Evolutionary conservation across 2,329 filamentous ascomycete genomes (phyloP).

Genomic region (Cordyceps pruinosa): DNA sequence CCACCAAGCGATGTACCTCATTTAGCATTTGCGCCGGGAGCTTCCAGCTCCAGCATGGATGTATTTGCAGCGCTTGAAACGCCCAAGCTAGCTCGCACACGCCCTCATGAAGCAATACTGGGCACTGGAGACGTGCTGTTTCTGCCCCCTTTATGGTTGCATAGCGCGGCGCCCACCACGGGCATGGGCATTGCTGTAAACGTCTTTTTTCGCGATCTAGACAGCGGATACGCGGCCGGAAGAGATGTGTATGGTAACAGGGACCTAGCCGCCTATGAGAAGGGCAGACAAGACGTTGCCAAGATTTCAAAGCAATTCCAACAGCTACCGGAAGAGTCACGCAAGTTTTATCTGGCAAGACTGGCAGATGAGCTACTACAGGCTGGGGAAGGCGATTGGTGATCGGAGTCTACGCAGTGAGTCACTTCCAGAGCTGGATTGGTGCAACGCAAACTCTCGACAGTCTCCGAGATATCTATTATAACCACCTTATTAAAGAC

Average conservation of each 20-base stretch:
- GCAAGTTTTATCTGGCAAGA: constrained; percentile 68
- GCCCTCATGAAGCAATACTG: constrained; percentile 61
- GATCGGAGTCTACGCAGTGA: too few species aligned
- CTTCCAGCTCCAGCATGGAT: constrained; percentile 72
- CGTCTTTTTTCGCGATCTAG: constrained; percentile 73
- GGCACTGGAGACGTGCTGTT: constrained; percentile 70
- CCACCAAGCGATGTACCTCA: constrained; percentile 67
- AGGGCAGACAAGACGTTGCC: constrained; percentile 64
- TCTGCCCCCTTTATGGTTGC: constrained; percentile 77
- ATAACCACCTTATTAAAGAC: neutral
- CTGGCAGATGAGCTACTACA: constrained; percentile 58
- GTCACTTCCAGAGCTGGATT: too few species aligned
- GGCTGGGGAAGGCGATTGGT: constrained; percentile 16
- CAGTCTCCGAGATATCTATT: neutral
- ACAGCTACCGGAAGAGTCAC: constrained; percentile 56
- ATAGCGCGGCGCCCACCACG: constrained; percentile 58
- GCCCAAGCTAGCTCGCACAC: constrained; percentile 38
- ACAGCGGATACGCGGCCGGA: constrained; percentile 61
- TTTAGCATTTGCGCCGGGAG: constrained; percentile 65
- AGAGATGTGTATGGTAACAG: constrained; percentile 84
- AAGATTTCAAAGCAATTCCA: constrained; percentile 60
- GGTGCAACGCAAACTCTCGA: too few species aligned
- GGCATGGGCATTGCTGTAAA: constrained; percentile 73
- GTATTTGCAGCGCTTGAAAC: constrained; percentile 51
- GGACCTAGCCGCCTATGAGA: constrained; percentile 78